phyloP scores from a whole-genome alignment of 2,329 filamentous ascomycete species.

The Chaetomium strumarium region DNA sequence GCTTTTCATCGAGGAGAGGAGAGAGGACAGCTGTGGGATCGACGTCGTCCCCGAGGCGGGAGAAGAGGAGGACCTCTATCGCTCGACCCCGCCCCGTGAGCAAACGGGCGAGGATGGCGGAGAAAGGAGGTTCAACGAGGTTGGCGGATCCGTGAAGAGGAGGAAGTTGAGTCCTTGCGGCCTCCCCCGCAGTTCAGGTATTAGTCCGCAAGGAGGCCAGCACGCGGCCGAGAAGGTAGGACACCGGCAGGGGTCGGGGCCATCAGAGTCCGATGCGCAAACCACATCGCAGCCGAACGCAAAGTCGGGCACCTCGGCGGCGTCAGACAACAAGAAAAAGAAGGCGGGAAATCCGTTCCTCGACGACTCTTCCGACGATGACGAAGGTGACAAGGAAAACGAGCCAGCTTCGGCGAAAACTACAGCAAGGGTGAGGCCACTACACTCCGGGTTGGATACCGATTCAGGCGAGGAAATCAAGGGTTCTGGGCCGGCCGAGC shows the following conservation, averaged over 20 bases:
- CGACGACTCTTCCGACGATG: conserved; percentile 60
- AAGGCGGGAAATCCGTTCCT: conserved; percentile 56
- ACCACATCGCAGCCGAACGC: no score
- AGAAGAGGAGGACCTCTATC: conserved; percentile 15
- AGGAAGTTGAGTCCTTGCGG: conserved; percentile 34
- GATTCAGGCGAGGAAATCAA: background rate
- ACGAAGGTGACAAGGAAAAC: conserved; percentile 21
- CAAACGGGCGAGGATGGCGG: conserved; percentile 19
- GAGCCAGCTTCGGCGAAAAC: background rate
- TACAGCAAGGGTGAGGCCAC: conserved; percentile 20
- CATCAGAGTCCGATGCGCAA: background rate
- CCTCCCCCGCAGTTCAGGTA: background rate
- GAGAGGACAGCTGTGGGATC: conserved; percentile 1
- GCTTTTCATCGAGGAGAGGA: conserved; percentile 42
- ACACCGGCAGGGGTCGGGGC: background rate
- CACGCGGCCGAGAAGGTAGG: no score
- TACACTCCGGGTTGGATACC: conserved; percentile 1
- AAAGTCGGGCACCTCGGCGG: background rate
- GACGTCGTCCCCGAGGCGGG: conserved; percentile 2
- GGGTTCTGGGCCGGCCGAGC: conserved; percentile 6
- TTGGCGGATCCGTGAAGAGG: conserved; percentile 34
- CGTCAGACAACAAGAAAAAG: conserved; percentile 25
- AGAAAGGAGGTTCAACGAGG: conserved; percentile 35
- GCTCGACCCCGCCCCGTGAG: background rate
- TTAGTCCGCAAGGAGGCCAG: no score